A percentile compares a stretch with the other conserved stretches of the same genome.
phyloP scores from a whole-genome alignment of 163 green algal genomes.

The Coccomyxa subellipsoidea region DNA sequence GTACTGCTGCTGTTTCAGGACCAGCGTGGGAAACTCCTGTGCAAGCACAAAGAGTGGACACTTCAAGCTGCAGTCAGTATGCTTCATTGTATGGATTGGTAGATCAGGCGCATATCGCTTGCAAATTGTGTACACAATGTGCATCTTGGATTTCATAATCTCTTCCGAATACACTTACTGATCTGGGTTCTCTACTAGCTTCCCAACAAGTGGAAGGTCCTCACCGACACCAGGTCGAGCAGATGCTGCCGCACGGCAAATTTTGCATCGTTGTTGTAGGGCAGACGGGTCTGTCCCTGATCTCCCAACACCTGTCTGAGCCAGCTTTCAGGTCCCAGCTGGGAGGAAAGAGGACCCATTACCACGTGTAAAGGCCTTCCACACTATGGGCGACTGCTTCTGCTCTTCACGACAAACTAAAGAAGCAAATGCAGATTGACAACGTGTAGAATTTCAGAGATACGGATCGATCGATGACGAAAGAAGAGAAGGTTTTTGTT shows the following conservation, averaged over 20 bases:
- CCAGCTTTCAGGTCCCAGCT: neutral
- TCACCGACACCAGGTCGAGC: constrained; percentile 64
- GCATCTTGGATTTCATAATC: no score
- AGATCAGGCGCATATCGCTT: no score
- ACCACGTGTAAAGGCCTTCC: no score
- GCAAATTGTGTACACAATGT: no score
- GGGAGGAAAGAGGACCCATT: neutral
- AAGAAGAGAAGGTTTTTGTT: no score
- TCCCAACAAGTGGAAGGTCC: neutral
- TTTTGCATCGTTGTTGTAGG: constrained; percentile 62
- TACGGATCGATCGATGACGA: neutral
- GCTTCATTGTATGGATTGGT: no score
- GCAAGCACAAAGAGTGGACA: neutral
- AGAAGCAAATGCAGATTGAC: no score
- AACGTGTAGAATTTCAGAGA: no score
- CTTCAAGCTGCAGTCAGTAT: no score
- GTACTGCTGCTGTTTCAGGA: constrained; percentile 41
- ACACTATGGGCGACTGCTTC: no score
- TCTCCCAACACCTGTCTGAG: neutral
- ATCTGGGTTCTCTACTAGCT: neutral
- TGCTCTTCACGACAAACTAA: no score
- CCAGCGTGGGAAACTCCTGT: constrained; percentile 53
- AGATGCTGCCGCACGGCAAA: constrained; percentile 74
- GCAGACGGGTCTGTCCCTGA: constrained; percentile 34
- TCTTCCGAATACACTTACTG: no score